Base-by-base conservation (phyloP, 2,329 filamentous ascomycete species). In the Aureobasidium musti region DNA sequence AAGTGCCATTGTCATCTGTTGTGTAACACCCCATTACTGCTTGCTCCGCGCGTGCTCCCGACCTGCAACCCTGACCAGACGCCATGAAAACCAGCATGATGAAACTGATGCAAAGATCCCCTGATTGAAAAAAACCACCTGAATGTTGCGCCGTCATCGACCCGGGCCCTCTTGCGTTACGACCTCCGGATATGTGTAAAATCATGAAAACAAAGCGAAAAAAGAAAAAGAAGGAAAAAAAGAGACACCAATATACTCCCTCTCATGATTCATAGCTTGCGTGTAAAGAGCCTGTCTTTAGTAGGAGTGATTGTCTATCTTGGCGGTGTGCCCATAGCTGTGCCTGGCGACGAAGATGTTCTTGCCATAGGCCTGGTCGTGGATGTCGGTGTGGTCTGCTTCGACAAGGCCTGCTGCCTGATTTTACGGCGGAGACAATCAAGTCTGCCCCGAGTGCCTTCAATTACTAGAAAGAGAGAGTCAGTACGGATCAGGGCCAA, bases 361-460 rank as follows among this genome's bases (percentile, higher is more conserved):
- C 61, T 64, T 35, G 61, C 37, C 61, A 54, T 64, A 26, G 49
- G 45, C 26, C 49, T 64, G 13, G 37, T 21, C 2, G 61, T 26
- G 23, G 61, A 43, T 23, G 60, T 33, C 10, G 61, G 37, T 3
- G 37, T 64, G 30, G 30, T 1, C 65, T 66, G 45, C 50, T 64
- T 63, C n/a, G 68, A 23, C 52, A 39, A 21, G n/a, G 41, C 17
- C 37, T 69, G 68, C 23, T 54, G 56, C 23, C 41, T 50, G 41
- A 69, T 54, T 63, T 69, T 69, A 21, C 63, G 54, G 11, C 65
- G 43, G 17, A 68, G 45, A 26, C 59, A 45, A 52, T 64, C 53
- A 6, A 69, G 63, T n/a, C 68, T 43, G 33, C 65, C 61, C 17
- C 54, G 45, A 10, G 66, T 69, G n/a, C 65, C 56, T 49, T 69